These are phyloP conservation scores for Monotropa hypopitys DNA, from an alignment of 179 eudicot genomes.

Conservation along the genomic window DNA sequence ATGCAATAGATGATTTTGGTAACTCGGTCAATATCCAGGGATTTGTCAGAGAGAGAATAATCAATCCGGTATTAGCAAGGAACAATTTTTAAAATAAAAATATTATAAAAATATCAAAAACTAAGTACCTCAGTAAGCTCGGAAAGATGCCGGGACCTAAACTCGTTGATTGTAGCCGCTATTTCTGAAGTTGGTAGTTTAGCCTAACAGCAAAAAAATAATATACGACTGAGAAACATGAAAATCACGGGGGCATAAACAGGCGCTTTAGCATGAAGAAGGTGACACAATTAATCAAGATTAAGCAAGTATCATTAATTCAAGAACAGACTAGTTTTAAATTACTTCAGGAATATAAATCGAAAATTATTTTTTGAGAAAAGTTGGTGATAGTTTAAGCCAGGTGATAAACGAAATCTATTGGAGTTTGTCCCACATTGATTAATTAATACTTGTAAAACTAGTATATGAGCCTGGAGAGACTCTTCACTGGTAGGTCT, in stretches of 20 bases:
- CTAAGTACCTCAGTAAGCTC: slow-evolving; percentile 74
- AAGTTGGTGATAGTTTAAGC: background rate
- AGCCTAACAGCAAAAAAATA: slow-evolving; percentile 38
- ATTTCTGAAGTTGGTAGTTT: slow-evolving; percentile 88
- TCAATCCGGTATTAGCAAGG: background rate
- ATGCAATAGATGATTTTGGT: slow-evolving; percentile 7
- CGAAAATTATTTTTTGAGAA: background rate
- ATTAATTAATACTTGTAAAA: no score
- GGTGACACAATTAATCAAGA: background rate
- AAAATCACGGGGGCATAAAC: background rate
- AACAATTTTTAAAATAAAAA: background rate
- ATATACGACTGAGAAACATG: background rate
- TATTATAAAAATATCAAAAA: background rate
- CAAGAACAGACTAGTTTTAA: background rate
- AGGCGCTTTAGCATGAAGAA: background rate
- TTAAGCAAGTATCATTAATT: background rate
- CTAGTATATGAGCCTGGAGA: no score
- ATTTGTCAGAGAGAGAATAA: background rate
- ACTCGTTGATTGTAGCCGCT: slow-evolving; percentile 81
- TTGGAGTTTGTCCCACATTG: no score
- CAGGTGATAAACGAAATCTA: background rate
- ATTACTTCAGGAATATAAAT: background rate
- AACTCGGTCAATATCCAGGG: slow-evolving; percentile 4
- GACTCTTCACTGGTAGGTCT: no score
- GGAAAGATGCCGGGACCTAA: slow-evolving; percentile 89